Evolutionary conservation across 345 rosid genomes (phyloP), one percentile per base, ranked within the genome.

Genomic region (Boechera retrofracta): DNA sequence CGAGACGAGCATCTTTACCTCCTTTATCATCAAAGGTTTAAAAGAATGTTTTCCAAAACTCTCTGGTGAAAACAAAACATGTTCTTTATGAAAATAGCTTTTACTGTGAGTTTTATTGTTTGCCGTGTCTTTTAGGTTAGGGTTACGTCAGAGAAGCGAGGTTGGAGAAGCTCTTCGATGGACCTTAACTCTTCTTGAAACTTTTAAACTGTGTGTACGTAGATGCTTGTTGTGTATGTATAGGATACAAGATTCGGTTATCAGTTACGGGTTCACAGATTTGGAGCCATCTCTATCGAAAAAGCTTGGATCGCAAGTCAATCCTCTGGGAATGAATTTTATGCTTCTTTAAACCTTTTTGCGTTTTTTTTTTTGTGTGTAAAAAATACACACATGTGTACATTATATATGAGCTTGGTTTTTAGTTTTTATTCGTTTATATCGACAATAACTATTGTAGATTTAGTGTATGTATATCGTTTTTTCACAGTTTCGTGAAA

Each of bases 21-120:
- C 85, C 79, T 58, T 79, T 79, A 64, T 78, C 86, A 55, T 75
- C 85, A 64, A 88, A 89, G 97, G 94, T 90, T 42, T 35, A 41
- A 31, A 31, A 15, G 21, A 76, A 52, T 21, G 12, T 41, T 36
- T 33, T 24, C 24, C 38, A 12, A 42, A 52, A 61, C 55, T 48
- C 32, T 16, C 6, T 47, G 0, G 28, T 54, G 7, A 42, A 52
- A 4, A 33, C 2, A 35, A 3, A 45, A 2, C 1, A 3, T 47
- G 44, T 16, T 54, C 7, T 59, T 21, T 44, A 10, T 13, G 41
- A 45, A 47, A 15, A 36, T 35, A 63, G 10, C 33, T 36, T 55
- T 80, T 24, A 36, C 58, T 45, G 41, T 44, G 57, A 55, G 49
- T 73, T 54, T 10, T 52, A 10, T 59, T 57, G 38, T 52, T 41